Evolutionary conservation across 768 basidiomycete genomes (phyloP).

Genomic region (Cystofilobasidium ferigula): DNA sequence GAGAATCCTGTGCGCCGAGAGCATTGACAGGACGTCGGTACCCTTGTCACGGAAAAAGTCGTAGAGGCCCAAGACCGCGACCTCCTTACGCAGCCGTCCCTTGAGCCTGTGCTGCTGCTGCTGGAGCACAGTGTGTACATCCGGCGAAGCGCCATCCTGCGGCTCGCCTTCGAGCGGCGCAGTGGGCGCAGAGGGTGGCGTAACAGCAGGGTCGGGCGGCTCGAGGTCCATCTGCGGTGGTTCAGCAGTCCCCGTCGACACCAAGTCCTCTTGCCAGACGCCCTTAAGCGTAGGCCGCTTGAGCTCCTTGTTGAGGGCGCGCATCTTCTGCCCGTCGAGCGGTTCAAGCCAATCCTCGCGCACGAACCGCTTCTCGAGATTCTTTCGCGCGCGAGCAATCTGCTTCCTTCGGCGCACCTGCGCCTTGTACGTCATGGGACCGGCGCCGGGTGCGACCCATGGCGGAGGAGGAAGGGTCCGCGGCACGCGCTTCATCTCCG

Average conservation of each 20-base stretch:
- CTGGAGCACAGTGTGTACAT: not conserved
- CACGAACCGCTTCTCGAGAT: not conserved
- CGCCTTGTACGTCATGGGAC: not conserved
- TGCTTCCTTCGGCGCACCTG: not conserved
- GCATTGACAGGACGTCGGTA: not conserved
- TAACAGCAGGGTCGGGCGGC: not conserved
- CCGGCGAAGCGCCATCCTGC: not conserved
- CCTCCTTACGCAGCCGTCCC: not conserved
- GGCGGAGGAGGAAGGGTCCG: not conserved
- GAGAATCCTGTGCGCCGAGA: not conserved
- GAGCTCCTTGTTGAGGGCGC: not conserved
- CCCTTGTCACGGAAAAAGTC: not conserved
- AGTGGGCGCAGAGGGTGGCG: not conserved
- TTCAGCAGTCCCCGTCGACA: too few relatives aligned
- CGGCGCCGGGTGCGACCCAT: not conserved
- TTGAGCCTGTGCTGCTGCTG: not conserved
- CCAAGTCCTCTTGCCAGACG: too few relatives aligned
- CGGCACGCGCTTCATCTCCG: not conserved
- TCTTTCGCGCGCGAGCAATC: not conserved
- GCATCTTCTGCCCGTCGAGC: not conserved
- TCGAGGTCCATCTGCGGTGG: too few relatives aligned
- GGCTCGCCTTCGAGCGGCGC: not conserved
- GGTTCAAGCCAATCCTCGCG: not conserved
- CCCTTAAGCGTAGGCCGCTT: not conserved
- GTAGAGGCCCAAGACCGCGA: not conserved